A percentile compares a stretch with the other conserved stretches of the same genome.
Conservation (phyloP, 2,329 filamentous ascomycete species). For the Metarhizium sp. region DNA sequence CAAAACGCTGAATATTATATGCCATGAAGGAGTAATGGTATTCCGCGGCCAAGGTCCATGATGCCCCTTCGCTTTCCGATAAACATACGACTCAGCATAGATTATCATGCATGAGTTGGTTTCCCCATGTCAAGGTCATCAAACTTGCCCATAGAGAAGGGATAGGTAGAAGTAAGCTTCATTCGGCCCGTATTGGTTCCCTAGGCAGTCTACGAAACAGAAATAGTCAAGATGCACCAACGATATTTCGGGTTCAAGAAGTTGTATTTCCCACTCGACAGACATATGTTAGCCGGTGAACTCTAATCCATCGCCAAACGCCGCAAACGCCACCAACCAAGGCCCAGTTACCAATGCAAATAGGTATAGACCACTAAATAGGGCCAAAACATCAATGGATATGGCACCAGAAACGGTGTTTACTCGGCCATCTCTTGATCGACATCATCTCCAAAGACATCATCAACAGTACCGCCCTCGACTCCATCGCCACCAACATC, state of each 20-base stretch:
- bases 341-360: background rate
- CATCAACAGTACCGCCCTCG: slow-evolving; percentile 42
- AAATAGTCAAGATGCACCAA: no score
- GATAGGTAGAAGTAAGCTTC: no score
- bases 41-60: no score
- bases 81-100: no score
- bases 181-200: no score
- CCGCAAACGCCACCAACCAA: slow-evolving; percentile 7
- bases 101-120: background rate
- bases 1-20: no score
- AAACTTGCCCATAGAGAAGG: no score
- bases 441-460: slow-evolving; percentile 44
- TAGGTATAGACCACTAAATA: background rate
- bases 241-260: background rate
- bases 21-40: no score
- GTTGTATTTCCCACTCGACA: background rate
- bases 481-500: slow-evolving; percentile 37
- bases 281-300: background rate
- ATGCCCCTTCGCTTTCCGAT: no score
- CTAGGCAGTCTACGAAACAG: no score
- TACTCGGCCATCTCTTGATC: slow-evolving; percentile 48
- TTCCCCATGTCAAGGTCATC: no score
- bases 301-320: background rate
- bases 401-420: background rate
- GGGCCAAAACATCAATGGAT: background rate